A percentile compares a stretch with the other conserved stretches of the same genome.
These are phyloP conservation scores for Nicotiana attenuata DNA, from an alignment of 257 asterid genomes.

Conservation along the genomic window DNA sequence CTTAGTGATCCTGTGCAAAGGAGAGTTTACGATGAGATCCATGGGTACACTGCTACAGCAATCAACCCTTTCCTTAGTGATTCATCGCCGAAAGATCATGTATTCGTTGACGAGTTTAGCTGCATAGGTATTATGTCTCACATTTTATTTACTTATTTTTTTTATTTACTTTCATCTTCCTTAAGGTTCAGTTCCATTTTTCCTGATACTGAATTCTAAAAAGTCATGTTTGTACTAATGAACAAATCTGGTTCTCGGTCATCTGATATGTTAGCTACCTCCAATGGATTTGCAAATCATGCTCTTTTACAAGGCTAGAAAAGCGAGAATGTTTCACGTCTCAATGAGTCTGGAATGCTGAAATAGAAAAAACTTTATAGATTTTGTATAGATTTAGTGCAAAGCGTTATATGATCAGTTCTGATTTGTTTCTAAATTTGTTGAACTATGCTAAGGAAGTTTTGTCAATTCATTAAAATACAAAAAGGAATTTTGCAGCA, in stretches of 20 bases:
- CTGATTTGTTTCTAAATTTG: not conserved
- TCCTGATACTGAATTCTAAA: not conserved
- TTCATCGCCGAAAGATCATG: constrained; percentile 70
- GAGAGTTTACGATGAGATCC: constrained; percentile 89
- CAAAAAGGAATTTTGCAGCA: no score
- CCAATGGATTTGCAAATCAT: not conserved
- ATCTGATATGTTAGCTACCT: not conserved
- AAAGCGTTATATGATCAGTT: not conserved
- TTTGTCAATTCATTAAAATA: not conserved
- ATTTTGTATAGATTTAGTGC: not conserved
- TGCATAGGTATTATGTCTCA: constrained; percentile 67
- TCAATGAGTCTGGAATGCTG: not conserved
- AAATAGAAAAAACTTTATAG: not conserved
- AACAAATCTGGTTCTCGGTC: not conserved
- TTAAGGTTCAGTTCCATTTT: not conserved
- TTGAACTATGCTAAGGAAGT: not conserved
- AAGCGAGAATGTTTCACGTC: not conserved
- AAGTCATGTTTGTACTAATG: not conserved
- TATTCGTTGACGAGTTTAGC: constrained; percentile 96
- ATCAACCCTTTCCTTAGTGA: constrained; percentile 81
- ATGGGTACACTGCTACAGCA: constrained; percentile 87
- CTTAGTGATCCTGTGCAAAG: constrained; percentile 98
- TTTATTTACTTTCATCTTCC: no score
- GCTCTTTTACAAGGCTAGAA: not conserved
- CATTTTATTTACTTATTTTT: not conserved